Evolutionary conservation across 176 grass and related monocot species (phyloP), one percentile per base, ranked within the genome.

Genomic region (Ensete glaucum): DNA sequence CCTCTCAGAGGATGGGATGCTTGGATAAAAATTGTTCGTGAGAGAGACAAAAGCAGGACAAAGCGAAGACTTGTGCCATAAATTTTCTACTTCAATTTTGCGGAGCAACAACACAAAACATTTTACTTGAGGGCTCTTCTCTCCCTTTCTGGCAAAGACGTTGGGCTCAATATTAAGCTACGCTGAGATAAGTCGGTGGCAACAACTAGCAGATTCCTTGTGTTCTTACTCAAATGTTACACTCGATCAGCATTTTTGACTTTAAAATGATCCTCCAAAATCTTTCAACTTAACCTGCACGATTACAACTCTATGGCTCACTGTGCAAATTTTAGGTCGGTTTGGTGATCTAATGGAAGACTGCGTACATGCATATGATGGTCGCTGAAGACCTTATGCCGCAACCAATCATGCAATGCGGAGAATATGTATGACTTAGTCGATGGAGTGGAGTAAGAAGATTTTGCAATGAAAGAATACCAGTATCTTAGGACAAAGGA

Each of bases 221-320:
- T 34, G 3, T 34, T 34, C 29, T 34, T 34, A 34, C 29, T 3
- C 3, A 34, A 3, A 3, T 34, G 2, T 3, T 34, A 34, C 0
- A 34, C 0, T 0, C 29, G 0, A 34, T 34, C 29, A 34, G 0
- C 3, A 34, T 34, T 34, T 34, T 34, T 0, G 0, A 4, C 4
- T 34, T 34, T 23, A 23, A 23, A 34, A 34, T 34, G 29, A 34
- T 2, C 0, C 29, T 34, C 29, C 29, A 34, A 34, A 19, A 64
- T 12, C 20, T 64, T 63, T 15, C 17, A 5, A 21, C 60, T 22
- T 11, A 23, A 63, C 20, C 10, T 63, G 20, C n/a, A n/a, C 20
- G 4, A 23, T 63, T 63, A 63, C 16, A 0, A 57, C 55, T 63
- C 2, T 23, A 63, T 23, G 1, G 34, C 9, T 20, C 17, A 63